These are phyloP conservation scores for Pseudogymnoascus sp. DNA, from an alignment of 2,329 filamentous ascomycete species.

Conservation along the genomic window DNA sequence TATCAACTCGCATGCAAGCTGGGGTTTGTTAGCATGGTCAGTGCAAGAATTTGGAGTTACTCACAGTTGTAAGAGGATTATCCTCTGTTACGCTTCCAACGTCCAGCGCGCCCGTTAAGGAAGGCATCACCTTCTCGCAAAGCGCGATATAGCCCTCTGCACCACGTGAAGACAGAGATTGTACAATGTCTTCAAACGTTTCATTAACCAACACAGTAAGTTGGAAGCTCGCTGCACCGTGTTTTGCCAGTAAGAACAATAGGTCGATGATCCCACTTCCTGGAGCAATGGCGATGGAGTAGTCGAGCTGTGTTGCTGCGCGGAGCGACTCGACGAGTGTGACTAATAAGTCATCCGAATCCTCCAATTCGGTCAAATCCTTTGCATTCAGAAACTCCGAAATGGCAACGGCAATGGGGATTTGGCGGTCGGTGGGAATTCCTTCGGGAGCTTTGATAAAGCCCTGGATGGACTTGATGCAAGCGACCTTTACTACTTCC, in stretches of 20 bases:
- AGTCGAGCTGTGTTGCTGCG: slow-evolving; percentile 72
- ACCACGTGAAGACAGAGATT: slow-evolving; percentile 54
- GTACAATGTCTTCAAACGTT: slow-evolving; percentile 80
- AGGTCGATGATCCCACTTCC: slow-evolving; percentile 69
- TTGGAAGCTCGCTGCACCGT: slow-evolving; percentile 84
- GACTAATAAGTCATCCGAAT: slow-evolving; percentile 85
- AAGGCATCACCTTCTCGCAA: slow-evolving; percentile 78
- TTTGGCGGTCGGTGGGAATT: slow-evolving; percentile 48
- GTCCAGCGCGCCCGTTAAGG: slow-evolving; percentile 80
- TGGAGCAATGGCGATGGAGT: slow-evolving; percentile 61
- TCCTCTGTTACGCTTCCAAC: slow-evolving; percentile 79
- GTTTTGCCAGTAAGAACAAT: slow-evolving; percentile 80
- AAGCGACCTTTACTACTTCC: slow-evolving; percentile 86
- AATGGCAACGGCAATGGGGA: slow-evolving; percentile 49
- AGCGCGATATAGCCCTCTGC: slow-evolving; percentile 65
- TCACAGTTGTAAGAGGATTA: slow-evolving; percentile 67
- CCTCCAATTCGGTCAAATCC: slow-evolving; percentile 73
- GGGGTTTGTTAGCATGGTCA: slow-evolving; percentile 21
- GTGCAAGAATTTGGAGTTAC: slow-evolving; percentile 21
- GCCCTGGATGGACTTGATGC: slow-evolving; percentile 74
- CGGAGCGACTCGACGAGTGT: slow-evolving; percentile 81
- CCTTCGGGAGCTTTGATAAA: slow-evolving; percentile 44
- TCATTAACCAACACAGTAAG: slow-evolving; percentile 81
- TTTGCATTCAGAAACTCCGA: slow-evolving; percentile 68
- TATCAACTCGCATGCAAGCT: slow-evolving; percentile 76